Evolutionary conservation across 805 yeast species (phyloP).

Genomic region (Candida corydali): DNA sequence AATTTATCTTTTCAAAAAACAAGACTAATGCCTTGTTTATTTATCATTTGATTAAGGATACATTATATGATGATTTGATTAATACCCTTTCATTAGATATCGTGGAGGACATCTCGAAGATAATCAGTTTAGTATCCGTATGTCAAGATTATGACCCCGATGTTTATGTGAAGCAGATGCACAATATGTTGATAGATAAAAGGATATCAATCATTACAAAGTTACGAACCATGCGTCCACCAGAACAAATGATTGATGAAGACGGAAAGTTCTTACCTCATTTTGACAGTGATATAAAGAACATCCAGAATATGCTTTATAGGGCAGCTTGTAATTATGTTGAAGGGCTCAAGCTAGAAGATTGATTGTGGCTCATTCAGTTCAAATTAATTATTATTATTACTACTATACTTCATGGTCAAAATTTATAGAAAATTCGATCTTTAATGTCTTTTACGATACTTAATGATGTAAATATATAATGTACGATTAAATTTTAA

Average conservation of each 20-base stretch:
- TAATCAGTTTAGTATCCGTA: slow-evolving; percentile 18
- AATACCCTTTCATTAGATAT: slow-evolving; percentile 23
- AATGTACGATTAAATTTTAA: background rate
- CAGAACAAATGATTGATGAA: slow-evolving; percentile 10
- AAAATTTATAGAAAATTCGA: slow-evolving; percentile 2
- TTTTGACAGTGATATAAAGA: slow-evolving; percentile 16
- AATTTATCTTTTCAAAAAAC: slow-evolving; percentile 19
- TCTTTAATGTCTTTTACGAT: background rate
- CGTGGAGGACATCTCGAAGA: slow-evolving; percentile 24
- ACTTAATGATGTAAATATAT: slow-evolving; percentile 1
- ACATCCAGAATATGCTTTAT: slow-evolving; percentile 31
- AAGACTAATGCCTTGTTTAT: slow-evolving; percentile 21
- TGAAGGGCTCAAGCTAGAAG: slow-evolving; percentile 33
- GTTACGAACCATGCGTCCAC: slow-evolving; percentile 7
- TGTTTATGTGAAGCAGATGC: slow-evolving; percentile 10
- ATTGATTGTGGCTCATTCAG: too few relatives aligned
- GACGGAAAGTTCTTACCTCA: slow-evolving; percentile 8
- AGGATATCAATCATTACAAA: slow-evolving; percentile 12
- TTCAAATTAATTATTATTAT: background rate
- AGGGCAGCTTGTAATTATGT: slow-evolving; percentile 33
- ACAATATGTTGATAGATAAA: slow-evolving; percentile 15
- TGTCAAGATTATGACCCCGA: slow-evolving; percentile 16
- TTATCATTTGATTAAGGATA: slow-evolving; percentile 27
- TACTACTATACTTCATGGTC: background rate
- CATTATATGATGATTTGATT: slow-evolving; percentile 24